Evolutionary conservation across 1,284 basidiomycete genomes (phyloP).

Genomic region (Naganishia liquefaciens): DNA sequence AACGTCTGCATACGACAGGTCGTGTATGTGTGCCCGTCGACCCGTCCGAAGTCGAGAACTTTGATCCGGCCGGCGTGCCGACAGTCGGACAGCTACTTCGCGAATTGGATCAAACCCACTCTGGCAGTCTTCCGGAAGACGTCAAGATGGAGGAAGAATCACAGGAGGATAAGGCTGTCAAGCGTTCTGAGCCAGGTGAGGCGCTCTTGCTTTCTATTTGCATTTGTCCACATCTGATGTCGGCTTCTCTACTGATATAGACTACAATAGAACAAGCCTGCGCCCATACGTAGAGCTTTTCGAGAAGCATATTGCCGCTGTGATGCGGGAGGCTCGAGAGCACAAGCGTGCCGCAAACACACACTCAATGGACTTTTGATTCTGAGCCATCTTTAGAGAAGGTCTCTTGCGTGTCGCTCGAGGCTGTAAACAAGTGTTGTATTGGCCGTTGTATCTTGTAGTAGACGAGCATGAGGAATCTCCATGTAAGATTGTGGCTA

Average conservation of each 20-base stretch:
- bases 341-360: constrained; percentile 35
- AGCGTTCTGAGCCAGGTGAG: constrained; percentile 59
- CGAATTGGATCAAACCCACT: constrained; percentile 66
- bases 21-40: constrained; percentile 93
- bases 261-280: constrained; percentile 62
- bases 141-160: constrained; percentile 44
- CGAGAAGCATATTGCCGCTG: constrained; percentile 65
- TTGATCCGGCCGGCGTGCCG: constrained; percentile 83
- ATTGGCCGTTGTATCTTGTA: too few species aligned
- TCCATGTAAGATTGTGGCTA: too few species aligned
- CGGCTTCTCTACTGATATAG: constrained; percentile 34
- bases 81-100: constrained; percentile 78
- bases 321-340: constrained; percentile 54
- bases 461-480: too few species aligned
- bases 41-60: constrained; percentile 71
- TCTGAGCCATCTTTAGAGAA: too few species aligned
- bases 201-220: constrained; percentile 53
- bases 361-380: constrained; percentile 30
- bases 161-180: constrained; percentile 17
- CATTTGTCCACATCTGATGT: constrained; percentile 42
- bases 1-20: constrained; percentile 55
- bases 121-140: constrained; percentile 47
- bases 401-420: too few species aligned
- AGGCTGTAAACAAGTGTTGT: too few species aligned
- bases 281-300: constrained; percentile 88